Conservation (phyloP, 78 protist genomes). For the Dictyostelium brefeldianum region DNA sequence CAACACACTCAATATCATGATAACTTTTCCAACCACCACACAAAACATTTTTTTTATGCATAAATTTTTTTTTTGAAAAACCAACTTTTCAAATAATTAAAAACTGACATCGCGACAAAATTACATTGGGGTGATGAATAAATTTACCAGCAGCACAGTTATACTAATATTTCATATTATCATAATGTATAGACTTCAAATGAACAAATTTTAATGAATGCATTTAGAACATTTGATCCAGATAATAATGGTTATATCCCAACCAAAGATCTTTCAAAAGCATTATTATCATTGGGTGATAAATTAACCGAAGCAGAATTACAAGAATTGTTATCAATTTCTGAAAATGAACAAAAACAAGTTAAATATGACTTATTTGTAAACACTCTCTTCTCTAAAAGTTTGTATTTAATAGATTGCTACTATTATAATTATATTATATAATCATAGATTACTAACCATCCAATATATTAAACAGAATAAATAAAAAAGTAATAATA, state of each 20-base stretch:
- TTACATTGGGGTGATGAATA: too few species aligned
- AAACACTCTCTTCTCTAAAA: constrained; percentile 72
- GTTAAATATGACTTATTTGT: constrained; percentile 79
- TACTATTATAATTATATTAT: too few species aligned
- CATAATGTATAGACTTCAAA: constrained; percentile 18
- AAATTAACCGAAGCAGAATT: constrained; percentile 76
- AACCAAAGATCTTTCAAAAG: constrained; percentile 73
- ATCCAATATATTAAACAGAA: too few species aligned
- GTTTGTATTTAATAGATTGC: too few species aligned
- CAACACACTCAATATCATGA: background rate
- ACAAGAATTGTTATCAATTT: constrained; percentile 63
- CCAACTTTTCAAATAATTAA: background rate
- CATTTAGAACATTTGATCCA: constrained; percentile 85
- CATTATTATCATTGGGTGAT: constrained; percentile 80
- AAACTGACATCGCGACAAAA: background rate
- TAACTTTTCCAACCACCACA: background rate
- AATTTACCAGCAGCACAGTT: too few species aligned
- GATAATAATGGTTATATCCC: constrained; percentile 76
- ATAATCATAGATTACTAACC: too few species aligned
- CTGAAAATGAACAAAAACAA: constrained; percentile 79
- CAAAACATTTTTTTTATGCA: background rate
- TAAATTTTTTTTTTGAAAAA: background rate
- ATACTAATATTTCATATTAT: background rate
- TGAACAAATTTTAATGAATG: constrained; percentile 78
- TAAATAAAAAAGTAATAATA: too few species aligned